Evolutionary conservation across 805 yeast genomes (phyloP).

Genomic region (Debaryomyces hansenii): DNA sequence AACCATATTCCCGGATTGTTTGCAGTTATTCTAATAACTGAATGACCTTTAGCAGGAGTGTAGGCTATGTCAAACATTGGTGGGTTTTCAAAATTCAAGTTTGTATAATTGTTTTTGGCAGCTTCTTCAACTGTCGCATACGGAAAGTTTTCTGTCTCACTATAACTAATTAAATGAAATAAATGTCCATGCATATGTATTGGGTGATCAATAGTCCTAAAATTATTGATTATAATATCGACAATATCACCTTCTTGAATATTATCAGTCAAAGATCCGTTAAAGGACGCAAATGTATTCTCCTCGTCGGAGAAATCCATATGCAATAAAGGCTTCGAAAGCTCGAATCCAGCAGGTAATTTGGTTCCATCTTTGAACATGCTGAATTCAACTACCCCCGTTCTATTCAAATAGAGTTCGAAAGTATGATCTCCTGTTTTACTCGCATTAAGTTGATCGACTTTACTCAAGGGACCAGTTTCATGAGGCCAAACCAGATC

Average conservation of each 20-base stretch:
- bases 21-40: conserved; percentile 29
- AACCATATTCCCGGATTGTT: conserved; percentile 34
- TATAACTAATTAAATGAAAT: conserved; percentile 26
- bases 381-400: conserved; percentile 25
- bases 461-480: conserved; percentile 16
- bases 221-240: conserved; percentile 31
- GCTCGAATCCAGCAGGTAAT: conserved; percentile 20
- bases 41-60: conserved; percentile 32
- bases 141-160: conserved; percentile 21
- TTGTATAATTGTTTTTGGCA: conserved; percentile 11
- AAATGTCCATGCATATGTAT: conserved; percentile 36
- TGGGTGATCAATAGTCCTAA: conserved; percentile 29
- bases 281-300: conserved; percentile 5
- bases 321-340: conserved; percentile 18
- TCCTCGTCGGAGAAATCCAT: conserved; percentile 3
- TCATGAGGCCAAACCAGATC: conserved; percentile 15
- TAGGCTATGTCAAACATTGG: conserved; percentile 27
- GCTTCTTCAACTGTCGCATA: conserved; percentile 26
- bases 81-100: conserved; percentile 17
- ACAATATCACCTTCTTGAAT: conserved; percentile 27
- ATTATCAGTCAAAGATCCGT: conserved; percentile 11
- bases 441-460: conserved; percentile 5
- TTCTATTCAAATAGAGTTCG: conserved; percentile 28
- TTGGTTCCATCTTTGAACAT: conserved; percentile 20
- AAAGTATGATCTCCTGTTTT: conserved; percentile 25